phyloP scores from a whole-genome alignment of 345 rosid genomes.

The Combretum micranthum region DNA sequence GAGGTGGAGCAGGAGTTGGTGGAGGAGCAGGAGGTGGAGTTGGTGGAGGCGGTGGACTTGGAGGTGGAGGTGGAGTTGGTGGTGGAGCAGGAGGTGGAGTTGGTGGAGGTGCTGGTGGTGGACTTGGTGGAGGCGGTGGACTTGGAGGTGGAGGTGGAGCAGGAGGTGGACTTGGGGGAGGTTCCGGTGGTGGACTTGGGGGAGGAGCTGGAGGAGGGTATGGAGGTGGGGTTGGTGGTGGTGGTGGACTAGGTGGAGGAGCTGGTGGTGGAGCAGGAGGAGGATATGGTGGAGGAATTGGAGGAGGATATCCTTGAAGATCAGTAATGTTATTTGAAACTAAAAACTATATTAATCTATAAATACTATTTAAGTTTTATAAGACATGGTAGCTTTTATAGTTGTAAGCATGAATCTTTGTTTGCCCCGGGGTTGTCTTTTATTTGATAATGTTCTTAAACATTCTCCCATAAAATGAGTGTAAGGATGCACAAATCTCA shows the following conservation, averaged over 20 bases:
- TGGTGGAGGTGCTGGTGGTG: slow-evolving; percentile 26
- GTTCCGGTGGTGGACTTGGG: slow-evolving; percentile 20
- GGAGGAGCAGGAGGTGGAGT: too few relatives aligned
- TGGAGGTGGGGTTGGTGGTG: slow-evolving; percentile 6
- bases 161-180: slow-evolving; percentile 19
- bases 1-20: too few relatives aligned
- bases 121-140: slow-evolving; percentile 26
- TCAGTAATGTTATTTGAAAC: too few relatives aligned
- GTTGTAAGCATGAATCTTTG: too few relatives aligned
- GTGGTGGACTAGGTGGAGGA: slow-evolving; percentile 8
- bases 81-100: slow-evolving; percentile 27
- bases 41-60: too few relatives aligned
- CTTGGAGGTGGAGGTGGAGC: slow-evolving; percentile 27
- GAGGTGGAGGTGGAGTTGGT: slow-evolving; percentile 27
- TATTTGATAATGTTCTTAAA: too few relatives aligned
- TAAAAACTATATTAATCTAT: too few relatives aligned
- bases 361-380: too few relatives aligned
- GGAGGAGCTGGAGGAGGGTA: slow-evolving; percentile 3
- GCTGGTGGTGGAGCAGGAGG: slow-evolving; percentile 7
- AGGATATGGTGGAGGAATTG: slow-evolving; percentile 15
- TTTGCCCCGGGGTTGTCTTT: too few relatives aligned
- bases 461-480: too few relatives aligned
- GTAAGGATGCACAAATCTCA: too few relatives aligned
- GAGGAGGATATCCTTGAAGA: slow-evolving; percentile 25
- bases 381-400: too few relatives aligned